Evolutionary conservation across 306 rosid genomes (phyloP), one percentile per base, ranked within the genome.

Genomic region (Morella rubra): DNA sequence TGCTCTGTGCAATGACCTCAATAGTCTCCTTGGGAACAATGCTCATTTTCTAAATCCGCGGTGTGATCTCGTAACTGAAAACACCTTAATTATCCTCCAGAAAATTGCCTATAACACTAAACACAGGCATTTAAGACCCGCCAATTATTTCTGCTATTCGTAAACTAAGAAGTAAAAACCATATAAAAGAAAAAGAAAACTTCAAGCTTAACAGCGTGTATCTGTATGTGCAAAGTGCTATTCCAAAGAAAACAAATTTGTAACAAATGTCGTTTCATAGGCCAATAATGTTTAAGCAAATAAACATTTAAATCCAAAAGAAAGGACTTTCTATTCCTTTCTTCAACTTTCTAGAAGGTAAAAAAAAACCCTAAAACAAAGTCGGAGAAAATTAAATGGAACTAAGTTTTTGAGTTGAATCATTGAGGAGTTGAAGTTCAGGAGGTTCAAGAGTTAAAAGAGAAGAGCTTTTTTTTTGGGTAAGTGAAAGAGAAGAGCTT

Each of bases 1-100:
- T 83, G 90, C 87, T 92, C 85, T 92, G 91, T 44, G 98, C 97
- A 59, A 94, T 85, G 22, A 94, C 91, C 84, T 94, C 98, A 69
- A 92, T 90, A 12, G 97, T 84, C 83, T 94, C 98, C 80, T 90
- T 94, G 24, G 92, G 89, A 47, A 94, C 90, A 64, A 70, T 18
- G 74, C 96, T 94, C 95, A 89, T 94, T 49, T 79, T 65, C 20
- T n/a, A 41, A 41, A 1, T 65, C 49, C 20, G 41, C 71, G 8
- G 4, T 18, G 24, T 18, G 41, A 65, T 9, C 49, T 65, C 71
- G 42, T 65, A 16, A 58, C 65, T 58, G 40, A 58, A 49, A 18
- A 15, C 49, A 4, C 47, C 47, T 65, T 13, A 65, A 42, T 27
- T 18, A 41, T 65, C 70, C 50, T 41, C 8, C 10, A 62, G 19